Evolutionary conservation across 805 yeast genomes (phyloP).

Genomic region (Blastobotrys muscicola): DNA sequence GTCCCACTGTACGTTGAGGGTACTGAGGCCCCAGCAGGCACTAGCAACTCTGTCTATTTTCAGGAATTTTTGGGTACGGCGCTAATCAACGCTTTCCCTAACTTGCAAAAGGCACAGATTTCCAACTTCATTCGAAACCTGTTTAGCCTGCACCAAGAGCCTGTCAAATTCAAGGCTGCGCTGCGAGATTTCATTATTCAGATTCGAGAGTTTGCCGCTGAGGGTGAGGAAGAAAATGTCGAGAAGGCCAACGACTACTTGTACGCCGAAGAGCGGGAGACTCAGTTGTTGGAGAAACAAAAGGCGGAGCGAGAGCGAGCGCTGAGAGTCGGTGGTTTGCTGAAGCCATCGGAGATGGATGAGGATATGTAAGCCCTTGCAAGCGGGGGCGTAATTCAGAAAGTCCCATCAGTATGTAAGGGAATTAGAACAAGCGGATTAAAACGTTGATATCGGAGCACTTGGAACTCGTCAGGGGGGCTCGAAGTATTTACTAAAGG

Average conservation of each 20-base stretch:
- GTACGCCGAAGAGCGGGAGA: slow-evolving; percentile 87
- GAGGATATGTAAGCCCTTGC: slow-evolving; percentile 35
- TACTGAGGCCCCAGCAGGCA: slow-evolving; percentile 68
- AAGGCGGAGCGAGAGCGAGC: slow-evolving; percentile 72
- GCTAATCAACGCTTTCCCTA: slow-evolving; percentile 85
- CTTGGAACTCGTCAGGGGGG: too few species aligned
- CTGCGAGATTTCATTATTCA: slow-evolving; percentile 94
- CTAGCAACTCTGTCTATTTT: slow-evolving; percentile 68
- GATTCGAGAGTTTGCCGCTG: slow-evolving; percentile 88
- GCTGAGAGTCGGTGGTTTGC: slow-evolving; percentile 79
- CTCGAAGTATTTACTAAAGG: too few species aligned
- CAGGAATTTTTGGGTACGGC: slow-evolving; percentile 74
- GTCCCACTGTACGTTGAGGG: slow-evolving; percentile 74
- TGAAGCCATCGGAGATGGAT: slow-evolving; percentile 91
- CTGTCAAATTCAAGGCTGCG: slow-evolving; percentile 66
- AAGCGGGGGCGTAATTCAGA: too few species aligned
- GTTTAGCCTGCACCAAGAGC: slow-evolving; percentile 59
- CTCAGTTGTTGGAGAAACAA: slow-evolving; percentile 58
- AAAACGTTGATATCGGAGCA: too few species aligned
- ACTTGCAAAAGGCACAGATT: slow-evolving; percentile 75
- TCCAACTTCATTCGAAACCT: slow-evolving; percentile 72
- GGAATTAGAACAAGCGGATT: too few species aligned
- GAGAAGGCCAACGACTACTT: slow-evolving; percentile 72
- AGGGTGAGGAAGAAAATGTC: slow-evolving; percentile 4
- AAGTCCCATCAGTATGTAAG: too few species aligned